Conservation (phyloP, 78 protist genomes). For the Dictyostelium purpureum region DNA sequence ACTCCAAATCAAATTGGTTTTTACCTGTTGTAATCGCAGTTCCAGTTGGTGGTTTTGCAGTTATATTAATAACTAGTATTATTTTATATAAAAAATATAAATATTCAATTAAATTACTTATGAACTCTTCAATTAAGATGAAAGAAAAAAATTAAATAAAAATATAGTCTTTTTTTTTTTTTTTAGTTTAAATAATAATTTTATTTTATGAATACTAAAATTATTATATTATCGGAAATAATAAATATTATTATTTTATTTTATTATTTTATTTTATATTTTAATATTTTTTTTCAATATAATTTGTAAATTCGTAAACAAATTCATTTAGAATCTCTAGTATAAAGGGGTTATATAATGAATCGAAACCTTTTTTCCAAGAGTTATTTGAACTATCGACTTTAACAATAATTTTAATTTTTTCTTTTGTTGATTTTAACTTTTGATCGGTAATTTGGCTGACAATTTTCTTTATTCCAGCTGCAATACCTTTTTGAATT, state of each 20-base stretch:
- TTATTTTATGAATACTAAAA: too few species aligned
- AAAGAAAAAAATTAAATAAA: too few species aligned
- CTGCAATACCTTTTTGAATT: slow-evolving; percentile 30
- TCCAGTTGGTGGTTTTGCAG: not conserved
- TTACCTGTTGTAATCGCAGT: slow-evolving; percentile 17
- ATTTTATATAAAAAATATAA: too few species aligned
- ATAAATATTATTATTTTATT: not conserved
- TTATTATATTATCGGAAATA: too few species aligned
- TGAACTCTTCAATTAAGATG: too few species aligned
- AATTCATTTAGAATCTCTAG: slow-evolving; percentile 19
- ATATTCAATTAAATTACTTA: too few species aligned
- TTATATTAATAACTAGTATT: too few species aligned
- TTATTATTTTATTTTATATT: not conserved
- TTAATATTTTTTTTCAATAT: not conserved
- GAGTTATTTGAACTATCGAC: not conserved
- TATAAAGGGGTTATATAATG: slow-evolving; percentile 40
- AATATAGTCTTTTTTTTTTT: too few species aligned
- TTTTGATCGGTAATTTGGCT: not conserved
- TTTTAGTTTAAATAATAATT: too few species aligned
- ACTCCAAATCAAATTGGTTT: not conserved
- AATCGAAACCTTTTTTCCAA: slow-evolving; percentile 50
- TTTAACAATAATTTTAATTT: not conserved
- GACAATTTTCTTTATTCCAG: slow-evolving; percentile 22
- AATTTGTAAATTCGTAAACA: not conserved
- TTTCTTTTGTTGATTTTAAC: slow-evolving; percentile 23